Percentiles rank a stretch among this genome's conserved stretches.
These are phyloP conservation scores for Fusarium sarcochroum DNA, from an alignment of 2,329 filamentous ascomycete species.

Conservation along the genomic window DNA sequence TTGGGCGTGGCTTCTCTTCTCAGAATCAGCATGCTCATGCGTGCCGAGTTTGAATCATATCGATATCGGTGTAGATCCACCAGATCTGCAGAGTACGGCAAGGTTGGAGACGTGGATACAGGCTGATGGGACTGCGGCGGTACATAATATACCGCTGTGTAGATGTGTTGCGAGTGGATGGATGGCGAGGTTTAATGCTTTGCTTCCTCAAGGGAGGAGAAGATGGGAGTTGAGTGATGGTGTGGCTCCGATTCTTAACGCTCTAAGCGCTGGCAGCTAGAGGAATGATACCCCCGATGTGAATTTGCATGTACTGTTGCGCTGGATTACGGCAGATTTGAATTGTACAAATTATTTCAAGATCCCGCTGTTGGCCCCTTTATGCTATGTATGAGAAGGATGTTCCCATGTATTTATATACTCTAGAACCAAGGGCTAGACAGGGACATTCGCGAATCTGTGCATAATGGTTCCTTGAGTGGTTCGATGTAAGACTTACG, in stretches of 20 bases:
- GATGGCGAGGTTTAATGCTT: slow-evolving; percentile 45
- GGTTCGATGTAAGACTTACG: too few relatives aligned
- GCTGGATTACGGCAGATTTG: not conserved
- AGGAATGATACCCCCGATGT: slow-evolving; percentile 31
- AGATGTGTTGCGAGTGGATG: slow-evolving; percentile 47
- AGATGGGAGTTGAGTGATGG: slow-evolving; percentile 42
- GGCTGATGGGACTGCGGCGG: slow-evolving; percentile 38
- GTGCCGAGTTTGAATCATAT: slow-evolving; percentile 44
- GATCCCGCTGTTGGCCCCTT: not conserved
- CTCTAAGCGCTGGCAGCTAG: slow-evolving; percentile 17
- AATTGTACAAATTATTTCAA: not conserved
- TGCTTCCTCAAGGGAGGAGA: slow-evolving; percentile 36
- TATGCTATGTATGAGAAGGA: too few relatives aligned
- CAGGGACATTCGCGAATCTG: too few relatives aligned
- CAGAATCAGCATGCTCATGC: slow-evolving; percentile 48
- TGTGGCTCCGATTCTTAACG: slow-evolving; percentile 42
- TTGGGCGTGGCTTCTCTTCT: slow-evolving; percentile 55
- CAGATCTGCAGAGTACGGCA: slow-evolving; percentile 45
- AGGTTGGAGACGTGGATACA: slow-evolving; percentile 51
- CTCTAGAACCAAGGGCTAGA: too few relatives aligned
- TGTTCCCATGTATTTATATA: too few relatives aligned
- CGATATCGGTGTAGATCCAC: slow-evolving; percentile 40
- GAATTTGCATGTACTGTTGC: not conserved
- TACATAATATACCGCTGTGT: slow-evolving; percentile 53
- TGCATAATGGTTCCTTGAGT: too few relatives aligned